phyloP scores from a whole-genome alignment of 1,284 basidiomycete genomes.

The Cryptococcus floricola region DNA sequence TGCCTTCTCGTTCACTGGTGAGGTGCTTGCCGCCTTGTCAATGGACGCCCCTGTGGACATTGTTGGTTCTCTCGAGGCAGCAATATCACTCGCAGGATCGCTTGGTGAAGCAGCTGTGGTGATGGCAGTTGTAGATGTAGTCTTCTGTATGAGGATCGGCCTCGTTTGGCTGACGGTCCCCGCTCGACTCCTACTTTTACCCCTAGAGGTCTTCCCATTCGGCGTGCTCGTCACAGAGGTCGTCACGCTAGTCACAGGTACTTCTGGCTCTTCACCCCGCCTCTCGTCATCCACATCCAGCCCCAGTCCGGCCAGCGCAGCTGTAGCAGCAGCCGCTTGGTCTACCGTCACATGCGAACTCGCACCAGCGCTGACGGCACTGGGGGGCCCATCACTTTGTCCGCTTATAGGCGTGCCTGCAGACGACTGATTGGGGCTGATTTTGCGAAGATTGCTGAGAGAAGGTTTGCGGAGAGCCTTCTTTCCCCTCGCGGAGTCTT shows the following conservation, averaged over 20 bases:
- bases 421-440: neutral
- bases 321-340: neutral
- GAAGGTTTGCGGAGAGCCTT: neutral
- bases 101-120: neutral
- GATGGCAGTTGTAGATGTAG: neutral
- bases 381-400: too few relatives aligned
- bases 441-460: neutral
- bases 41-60: neutral
- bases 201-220: neutral
- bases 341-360: neutral
- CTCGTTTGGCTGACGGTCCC: neutral
- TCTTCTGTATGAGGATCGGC: too few relatives aligned
- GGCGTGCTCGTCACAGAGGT: neutral
- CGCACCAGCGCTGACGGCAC: neutral
- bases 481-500: neutral
- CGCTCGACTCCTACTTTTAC: neutral
- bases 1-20: too few relatives aligned
- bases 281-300: neutral
- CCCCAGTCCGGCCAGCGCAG: neutral
- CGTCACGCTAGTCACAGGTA: neutral
- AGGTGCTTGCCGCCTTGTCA: conserved; percentile 5
- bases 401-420: neutral
- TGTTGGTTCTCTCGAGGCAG: neutral
- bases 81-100: neutral
- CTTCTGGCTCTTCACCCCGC: conserved; percentile 1